Evolutionary conservation across 2,329 filamentous ascomycete species (phyloP).

Genomic region (Coniella vitis): DNA sequence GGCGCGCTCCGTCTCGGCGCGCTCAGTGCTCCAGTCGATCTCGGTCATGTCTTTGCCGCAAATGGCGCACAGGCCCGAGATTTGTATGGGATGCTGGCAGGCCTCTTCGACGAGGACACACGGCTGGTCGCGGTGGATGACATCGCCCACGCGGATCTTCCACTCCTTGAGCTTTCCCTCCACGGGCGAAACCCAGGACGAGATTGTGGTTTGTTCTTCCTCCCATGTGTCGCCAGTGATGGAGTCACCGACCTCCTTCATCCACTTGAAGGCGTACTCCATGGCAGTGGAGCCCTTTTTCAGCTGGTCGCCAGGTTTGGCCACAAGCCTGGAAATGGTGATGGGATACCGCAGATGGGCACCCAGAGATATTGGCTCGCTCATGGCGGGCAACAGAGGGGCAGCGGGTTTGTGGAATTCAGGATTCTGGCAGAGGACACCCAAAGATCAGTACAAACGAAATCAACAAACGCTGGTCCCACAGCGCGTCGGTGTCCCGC

Average conservation of each 20-base stretch:
- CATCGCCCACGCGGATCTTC: constrained; percentile 63
- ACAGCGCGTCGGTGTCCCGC: no score
- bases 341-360: constrained; percentile 81
- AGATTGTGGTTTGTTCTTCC: constrained; percentile 61
- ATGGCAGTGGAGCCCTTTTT: constrained; percentile 72
- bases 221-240: constrained; percentile 53
- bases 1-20: constrained; percentile 74
- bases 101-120: constrained; percentile 79
- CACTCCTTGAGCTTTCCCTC: constrained; percentile 75
- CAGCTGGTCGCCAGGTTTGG: constrained; percentile 66
- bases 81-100: constrained; percentile 87
- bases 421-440: neutral
- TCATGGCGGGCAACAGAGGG: constrained; percentile 25
- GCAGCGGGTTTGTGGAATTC: neutral
- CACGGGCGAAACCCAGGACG: constrained; percentile 74
- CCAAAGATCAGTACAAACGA: neutral
- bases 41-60: constrained; percentile 97
- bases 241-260: constrained; percentile 66
- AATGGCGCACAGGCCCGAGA: constrained; percentile 79
- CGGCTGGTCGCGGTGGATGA: constrained; percentile 50
- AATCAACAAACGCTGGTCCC: no score
- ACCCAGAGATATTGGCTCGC: constrained; percentile 45
- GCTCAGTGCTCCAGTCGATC: constrained; percentile 75
- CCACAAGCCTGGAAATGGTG: constrained; percentile 79
- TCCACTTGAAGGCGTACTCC: constrained; percentile 80